Evolutionary conservation across 345 rosid genomes (phyloP), one percentile per base, ranked within the genome.

Genomic region (Triadica sebifera): DNA sequence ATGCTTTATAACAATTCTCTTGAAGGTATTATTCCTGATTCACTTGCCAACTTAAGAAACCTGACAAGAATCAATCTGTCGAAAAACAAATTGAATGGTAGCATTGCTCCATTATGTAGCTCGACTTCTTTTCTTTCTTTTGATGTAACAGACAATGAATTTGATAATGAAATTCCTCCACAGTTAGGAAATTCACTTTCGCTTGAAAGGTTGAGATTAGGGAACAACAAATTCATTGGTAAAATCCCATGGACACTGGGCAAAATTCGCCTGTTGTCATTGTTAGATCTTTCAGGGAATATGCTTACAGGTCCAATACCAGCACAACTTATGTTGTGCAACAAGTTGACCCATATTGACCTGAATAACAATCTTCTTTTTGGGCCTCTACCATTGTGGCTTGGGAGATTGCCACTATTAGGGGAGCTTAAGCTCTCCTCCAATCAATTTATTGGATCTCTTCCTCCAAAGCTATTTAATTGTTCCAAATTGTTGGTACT

Each of bases 1-100:
- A 90, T 93, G 98, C 92, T 95, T 62, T 93, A 95, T 86, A 95
- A 95, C 85, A 95, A 95, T 68, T 90, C 98, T 22, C 90, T 95
- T 20, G 80, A 81, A 67, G 98, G 97, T 69, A 86, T 24, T 2
- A 87, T 95, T 72, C 98, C 99, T 10, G 81, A 79, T 59, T 77
- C 92, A 43, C 85, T 95, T 43, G 47, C 45, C 79, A 87, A 81
- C 72, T 80, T 95, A 29, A 75, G 77, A 66, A 93, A 91, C 85
- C 82, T 95, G 70, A 95, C 99, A 0, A 88, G 99, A 73, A 82
- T 95, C 83, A 95, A 95, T 82, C 81, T 95, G 24, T 90, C 87
- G n/a, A 81, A 76, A 49, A 95, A 95, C 79, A 88, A 74, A 67
- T 81, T 93, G 69, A 89, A 84, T 64, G 99, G 99, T 8, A 88